phyloP scores from a whole-genome alignment of 2,329 filamentous ascomycete genomes.

The Calcarisporium arbuscula region DNA sequence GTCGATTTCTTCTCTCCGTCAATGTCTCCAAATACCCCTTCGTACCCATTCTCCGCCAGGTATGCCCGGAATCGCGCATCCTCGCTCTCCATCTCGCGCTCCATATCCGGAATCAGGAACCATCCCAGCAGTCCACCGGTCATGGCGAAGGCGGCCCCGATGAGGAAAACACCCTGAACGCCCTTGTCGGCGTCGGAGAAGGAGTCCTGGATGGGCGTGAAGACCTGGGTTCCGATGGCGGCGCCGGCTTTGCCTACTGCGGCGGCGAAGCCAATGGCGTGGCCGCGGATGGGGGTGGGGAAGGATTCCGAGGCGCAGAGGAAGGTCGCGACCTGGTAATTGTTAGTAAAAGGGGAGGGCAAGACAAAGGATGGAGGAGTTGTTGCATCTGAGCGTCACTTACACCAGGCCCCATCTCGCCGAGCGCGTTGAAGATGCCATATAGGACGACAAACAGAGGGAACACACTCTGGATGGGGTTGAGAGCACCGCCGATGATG shows the following conservation, averaged over 20 bases:
- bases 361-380: neutral
- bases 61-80: conserved; percentile 13
- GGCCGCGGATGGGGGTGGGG: conserved; percentile 42
- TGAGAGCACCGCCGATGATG: conserved; percentile 41
- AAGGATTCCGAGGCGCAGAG: conserved; percentile 43
- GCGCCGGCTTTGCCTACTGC: conserved; percentile 46
- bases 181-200: conserved; percentile 16
- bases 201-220: conserved; percentile 13
- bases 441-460: conserved; percentile 46
- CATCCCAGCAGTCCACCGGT: conserved; percentile 16
- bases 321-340: conserved; percentile 27
- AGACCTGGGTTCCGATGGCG: conserved; percentile 36
- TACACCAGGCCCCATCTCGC: conserved; percentile 31
- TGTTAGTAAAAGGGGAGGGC: conserved; percentile 18
- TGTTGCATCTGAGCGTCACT: conserved; percentile 29
- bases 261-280: conserved; percentile 42
- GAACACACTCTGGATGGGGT: conserved; percentile 37
- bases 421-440: conserved; percentile 36
- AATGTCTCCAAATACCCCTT: conserved; percentile 8
- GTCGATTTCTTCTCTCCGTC: no score
- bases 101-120: conserved; percentile 19
- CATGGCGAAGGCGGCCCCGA: conserved; percentile 19
- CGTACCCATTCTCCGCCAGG: conserved; percentile 13
- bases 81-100: conserved; percentile 13
- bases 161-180: conserved; percentile 19